Evolutionary conservation across 345 rosid genomes (phyloP), one percentile per base, ranked within the genome.

Genomic region (Sisymbrium irio): DNA sequence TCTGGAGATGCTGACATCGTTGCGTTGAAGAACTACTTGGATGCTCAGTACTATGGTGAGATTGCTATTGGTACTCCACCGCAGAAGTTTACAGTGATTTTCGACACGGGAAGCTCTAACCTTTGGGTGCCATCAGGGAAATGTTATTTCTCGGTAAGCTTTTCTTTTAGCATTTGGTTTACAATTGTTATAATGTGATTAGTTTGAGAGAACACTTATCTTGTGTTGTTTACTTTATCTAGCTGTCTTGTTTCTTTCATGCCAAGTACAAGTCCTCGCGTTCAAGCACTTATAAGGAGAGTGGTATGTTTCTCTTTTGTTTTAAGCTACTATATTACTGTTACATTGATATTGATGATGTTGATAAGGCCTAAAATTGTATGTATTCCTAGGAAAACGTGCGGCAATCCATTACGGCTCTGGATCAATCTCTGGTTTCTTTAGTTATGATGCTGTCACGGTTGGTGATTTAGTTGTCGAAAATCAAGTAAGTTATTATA

Each of bases 11-110:
- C 84, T 39, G 98, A 91, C 65, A 82, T 91, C 66, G 84, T 93
- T 0, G 75, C 82, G 1, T 73, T 94, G 18, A 89, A 87, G 81
- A 91, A 94, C 75, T 94, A 86, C 83, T 62, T 94, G 91, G 94
- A 91, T 83, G 97, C 97, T 81, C 98, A 91, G 68, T 94, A 94
- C 65, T 91, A 84, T 79, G 97, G 97, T 77, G 97, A 91, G 81
- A 89, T 91, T 73, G 90, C 91, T 41, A 79, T 91, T 22, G 97
- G 98, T 19, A 84, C 89, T 36, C 98, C 97, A 18, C 86, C 92
- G 6, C 98, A 94, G 78, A 91, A 83, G 37, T 94, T 94, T 68
- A 89, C 91, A 0, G 98, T 91, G 82, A 89, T 94, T 49, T 94
- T 94, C 44, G 97, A 94, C 77, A 91, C 98, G 0, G 97, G 98